These are phyloP conservation scores for Fonsecaea pedrosoi DNA, from an alignment of 2,329 filamentous ascomycete species.

Conservation along the genomic window DNA sequence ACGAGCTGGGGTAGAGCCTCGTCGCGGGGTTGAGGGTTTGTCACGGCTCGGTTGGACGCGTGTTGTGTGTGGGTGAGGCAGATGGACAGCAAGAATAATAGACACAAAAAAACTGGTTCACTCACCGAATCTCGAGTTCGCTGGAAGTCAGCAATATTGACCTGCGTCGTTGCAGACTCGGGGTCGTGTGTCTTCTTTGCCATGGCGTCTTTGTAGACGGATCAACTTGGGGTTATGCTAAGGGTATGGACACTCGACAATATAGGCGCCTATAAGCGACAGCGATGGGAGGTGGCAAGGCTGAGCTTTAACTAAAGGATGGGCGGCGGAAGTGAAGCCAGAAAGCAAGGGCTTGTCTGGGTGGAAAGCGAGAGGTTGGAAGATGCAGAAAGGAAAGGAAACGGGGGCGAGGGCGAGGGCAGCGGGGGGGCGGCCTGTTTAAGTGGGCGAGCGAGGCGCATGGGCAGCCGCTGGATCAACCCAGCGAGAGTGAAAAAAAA, in stretches of 20 bases:
- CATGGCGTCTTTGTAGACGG: conserved; percentile 24
- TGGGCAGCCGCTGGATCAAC: conserved; percentile 34
- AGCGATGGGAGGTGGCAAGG: conserved; percentile 18
- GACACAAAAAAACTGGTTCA: conserved; percentile 38
- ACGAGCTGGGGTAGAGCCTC: conserved; percentile 22
- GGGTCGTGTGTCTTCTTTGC: conserved; percentile 43
- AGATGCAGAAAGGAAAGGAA: conserved; percentile 18
- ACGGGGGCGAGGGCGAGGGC: conserved; percentile 33
- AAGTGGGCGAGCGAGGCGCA: conserved; percentile 35
- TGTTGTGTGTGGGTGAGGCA: conserved; percentile 33
- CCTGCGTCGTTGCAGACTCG: conserved; percentile 40
- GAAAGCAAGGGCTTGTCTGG: conserved; percentile 3
- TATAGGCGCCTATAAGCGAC: conserved; percentile 16
- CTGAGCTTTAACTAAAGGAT: conserved; percentile 44
- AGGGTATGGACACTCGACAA: not conserved
- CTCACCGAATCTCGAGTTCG: conserved; percentile 83
- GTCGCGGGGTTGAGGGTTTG: conserved; percentile 29
- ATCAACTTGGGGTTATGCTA: not conserved
- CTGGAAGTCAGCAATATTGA: conserved; percentile 75
- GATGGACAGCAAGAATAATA: not conserved
- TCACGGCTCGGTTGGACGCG: conserved; percentile 7
- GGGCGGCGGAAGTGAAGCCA: conserved; percentile 46
- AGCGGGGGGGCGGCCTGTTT: conserved; percentile 47
- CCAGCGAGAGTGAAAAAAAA: conserved; percentile 9
- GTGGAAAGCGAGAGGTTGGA: conserved; percentile 23